Evolutionary conservation across 108 stramenopile species (phyloP), one percentile per base, ranked within the genome.

Genomic region (Discostella pseudostelligera): DNA sequence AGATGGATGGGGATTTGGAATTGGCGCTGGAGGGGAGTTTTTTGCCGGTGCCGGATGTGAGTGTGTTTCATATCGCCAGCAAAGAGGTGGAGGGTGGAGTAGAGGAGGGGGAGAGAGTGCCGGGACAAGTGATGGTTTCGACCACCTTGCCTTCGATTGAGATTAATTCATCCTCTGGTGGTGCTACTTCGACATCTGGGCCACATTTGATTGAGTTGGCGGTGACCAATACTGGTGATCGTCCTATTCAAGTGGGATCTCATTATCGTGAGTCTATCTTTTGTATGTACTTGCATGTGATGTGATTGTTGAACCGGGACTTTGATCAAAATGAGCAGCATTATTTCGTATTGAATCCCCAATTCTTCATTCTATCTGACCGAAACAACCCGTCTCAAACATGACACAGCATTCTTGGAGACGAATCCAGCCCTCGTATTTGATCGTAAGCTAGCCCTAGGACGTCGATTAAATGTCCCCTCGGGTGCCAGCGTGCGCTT

Each of bases 201-300:
- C 48, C 83, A 36, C 28, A 76, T 4, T 68, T 92, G 62, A 69
- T 93, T 53, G 93, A 93, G 55, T 8, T 97, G 53, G 61, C 84
- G 11, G 98, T 99, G 22, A 96, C 93, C 55, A 99, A 97, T 69
- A 92, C 92, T 25, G 95, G 95, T 9, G 98, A 99, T 71, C 83
- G 98, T 19, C 98, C 98, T 55, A 94, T 99, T 56, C 91, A 98
- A 81, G 95, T 96, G 12, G 96, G 95, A 37, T 83, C 82, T 16
- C 96, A 96, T 68, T 97, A 90, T 73, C 37, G 47, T 67, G 55
- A 54, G 20, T 67, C n/a, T 44, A 22, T 78, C 75, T 54, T 81
- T 86, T 35, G 32, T 57, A 49, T 57, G 12, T 58, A 44, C 4
- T 16, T 44, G 4, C 4, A 1, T 44, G 4, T 16, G 1, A 44